phyloP scores from a whole-genome alignment of 106 monocot species.

The Apostasia ramifera region DNA sequence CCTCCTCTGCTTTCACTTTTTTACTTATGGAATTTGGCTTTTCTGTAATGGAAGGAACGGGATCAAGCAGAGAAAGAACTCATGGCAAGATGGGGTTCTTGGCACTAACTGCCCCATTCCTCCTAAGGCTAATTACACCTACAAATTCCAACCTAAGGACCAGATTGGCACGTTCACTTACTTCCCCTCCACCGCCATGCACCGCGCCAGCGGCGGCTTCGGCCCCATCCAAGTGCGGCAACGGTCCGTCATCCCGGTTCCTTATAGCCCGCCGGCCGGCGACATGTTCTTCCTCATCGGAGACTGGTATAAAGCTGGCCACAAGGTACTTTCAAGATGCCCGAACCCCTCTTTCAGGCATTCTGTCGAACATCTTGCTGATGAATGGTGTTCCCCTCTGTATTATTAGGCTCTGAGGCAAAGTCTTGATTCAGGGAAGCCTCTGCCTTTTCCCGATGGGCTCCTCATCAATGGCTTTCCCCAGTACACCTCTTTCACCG shows the following conservation, averaged over 20 bases:
- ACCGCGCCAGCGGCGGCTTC: constrained; percentile 76
- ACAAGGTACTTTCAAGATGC: constrained; percentile 42
- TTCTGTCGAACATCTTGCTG: constrained; percentile 4
- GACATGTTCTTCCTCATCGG: constrained; percentile 79
- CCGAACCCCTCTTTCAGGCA: constrained; percentile 1
- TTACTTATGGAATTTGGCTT: background rate
- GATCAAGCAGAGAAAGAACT: constrained; percentile 98
- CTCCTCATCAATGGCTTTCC: constrained; percentile 68
- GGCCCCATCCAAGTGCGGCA: constrained; percentile 66
- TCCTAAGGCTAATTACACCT: constrained; percentile 70
- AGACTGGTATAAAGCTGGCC: constrained; percentile 74
- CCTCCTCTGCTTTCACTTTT: background rate
- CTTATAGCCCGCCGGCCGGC: constrained; percentile 45
- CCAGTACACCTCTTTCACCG: constrained; percentile 36
- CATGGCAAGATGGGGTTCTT: constrained; percentile 94
- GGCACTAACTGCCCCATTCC: constrained; percentile 97
- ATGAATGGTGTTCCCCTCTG: background rate
- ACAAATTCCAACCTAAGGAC: constrained; percentile 86
- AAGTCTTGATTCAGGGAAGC: constrained; percentile 48
- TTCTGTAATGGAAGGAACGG: constrained; percentile 48
- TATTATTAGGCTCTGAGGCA: constrained; percentile 49
- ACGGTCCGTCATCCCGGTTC: constrained; percentile 57
- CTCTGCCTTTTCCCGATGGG: constrained; percentile 64
- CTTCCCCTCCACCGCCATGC: constrained; percentile 78
- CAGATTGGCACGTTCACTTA: constrained; percentile 88